A percentile compares a stretch with the other conserved stretches of the same genome.
These are phyloP conservation scores for Metarhizium robertsii DNA, from an alignment of 2,329 filamentous ascomycete genomes.

Conservation along the genomic window DNA sequence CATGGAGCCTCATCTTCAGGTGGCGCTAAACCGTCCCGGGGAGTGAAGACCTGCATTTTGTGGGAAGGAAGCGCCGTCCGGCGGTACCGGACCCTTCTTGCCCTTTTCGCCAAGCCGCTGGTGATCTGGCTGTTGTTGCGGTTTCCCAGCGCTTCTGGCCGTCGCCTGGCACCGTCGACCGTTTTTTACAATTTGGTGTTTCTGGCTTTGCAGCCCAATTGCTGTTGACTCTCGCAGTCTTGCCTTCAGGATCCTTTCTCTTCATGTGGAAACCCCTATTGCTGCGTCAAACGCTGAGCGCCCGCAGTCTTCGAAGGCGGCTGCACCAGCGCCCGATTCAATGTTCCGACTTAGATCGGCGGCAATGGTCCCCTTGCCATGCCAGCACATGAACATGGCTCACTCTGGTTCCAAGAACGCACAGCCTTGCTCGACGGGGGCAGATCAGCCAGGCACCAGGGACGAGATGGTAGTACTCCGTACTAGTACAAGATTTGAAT, in stretches of 20 bases:
- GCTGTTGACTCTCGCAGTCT: background rate
- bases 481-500: no score
- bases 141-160: background rate
- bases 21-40: background rate
- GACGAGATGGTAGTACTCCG: no score
- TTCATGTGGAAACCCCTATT: no score
- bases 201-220: background rate
- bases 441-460: no score
- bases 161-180: no score
- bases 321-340: no score
- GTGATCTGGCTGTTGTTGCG: background rate
- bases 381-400: no score
- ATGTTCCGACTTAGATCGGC: no score
- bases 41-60: background rate
- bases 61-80: background rate
- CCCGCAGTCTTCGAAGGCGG: background rate
- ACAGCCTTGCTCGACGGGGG: no score
- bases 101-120: background rate
- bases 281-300: background rate
- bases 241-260: background rate
- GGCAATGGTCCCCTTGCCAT: no score
- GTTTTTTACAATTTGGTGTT: no score
- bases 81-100: background rate
- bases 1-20: conserved; percentile 2
- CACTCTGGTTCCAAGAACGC: no score